A percentile compares a stretch with the other conserved stretches of the same genome.
phyloP scores from a whole-genome alignment of 768 basidiomycete genomes.

The Termitomyces bulborhizus region DNA sequence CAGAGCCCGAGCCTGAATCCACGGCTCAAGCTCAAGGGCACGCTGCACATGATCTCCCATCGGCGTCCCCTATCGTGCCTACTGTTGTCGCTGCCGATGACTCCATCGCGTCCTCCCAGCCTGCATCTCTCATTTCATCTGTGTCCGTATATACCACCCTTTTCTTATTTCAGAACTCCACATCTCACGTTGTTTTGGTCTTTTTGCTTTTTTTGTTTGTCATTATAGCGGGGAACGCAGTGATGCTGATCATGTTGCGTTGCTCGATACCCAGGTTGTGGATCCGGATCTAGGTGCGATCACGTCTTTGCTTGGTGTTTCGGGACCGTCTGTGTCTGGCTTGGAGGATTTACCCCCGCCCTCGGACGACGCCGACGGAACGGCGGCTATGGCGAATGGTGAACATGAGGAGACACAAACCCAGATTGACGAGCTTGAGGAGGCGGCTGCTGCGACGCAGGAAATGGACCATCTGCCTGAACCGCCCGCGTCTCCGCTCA shows the following conservation, averaged over 20 bases:
- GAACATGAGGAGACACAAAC: constrained; percentile 16
- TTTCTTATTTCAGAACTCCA: constrained; percentile 23
- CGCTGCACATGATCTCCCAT: not conserved
- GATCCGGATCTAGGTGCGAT: not conserved
- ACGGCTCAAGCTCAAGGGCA: not conserved
- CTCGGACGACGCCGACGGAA: constrained; percentile 3
- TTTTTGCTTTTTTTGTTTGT: constrained; percentile 21
- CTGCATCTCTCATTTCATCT: constrained; percentile 26
- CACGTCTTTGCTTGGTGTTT: too few species aligned
- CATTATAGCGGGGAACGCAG: constrained; percentile 33
- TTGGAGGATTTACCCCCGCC: constrained; percentile 3
- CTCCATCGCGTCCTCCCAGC: constrained; percentile 17
- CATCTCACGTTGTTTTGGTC: constrained; percentile 28
- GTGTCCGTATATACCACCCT: constrained; percentile 45
- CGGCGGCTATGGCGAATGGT: constrained; percentile 16
- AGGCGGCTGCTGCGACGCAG: constrained; percentile 7
- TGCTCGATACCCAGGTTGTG: constrained; percentile 37
- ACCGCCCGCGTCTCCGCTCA: constrained; percentile 52
- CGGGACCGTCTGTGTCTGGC: not conserved
- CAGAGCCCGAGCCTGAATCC: not conserved
- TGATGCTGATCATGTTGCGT: constrained; percentile 27
- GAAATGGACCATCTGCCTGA: constrained; percentile 48
- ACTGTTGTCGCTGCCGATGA: not conserved
- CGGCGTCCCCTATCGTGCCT: constrained; percentile 3
- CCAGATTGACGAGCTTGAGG: constrained; percentile 11